These are phyloP conservation scores for Piromyces finnis DNA, from an alignment of 192 early-diverging fungal species.

Conservation along the genomic window DNA sequence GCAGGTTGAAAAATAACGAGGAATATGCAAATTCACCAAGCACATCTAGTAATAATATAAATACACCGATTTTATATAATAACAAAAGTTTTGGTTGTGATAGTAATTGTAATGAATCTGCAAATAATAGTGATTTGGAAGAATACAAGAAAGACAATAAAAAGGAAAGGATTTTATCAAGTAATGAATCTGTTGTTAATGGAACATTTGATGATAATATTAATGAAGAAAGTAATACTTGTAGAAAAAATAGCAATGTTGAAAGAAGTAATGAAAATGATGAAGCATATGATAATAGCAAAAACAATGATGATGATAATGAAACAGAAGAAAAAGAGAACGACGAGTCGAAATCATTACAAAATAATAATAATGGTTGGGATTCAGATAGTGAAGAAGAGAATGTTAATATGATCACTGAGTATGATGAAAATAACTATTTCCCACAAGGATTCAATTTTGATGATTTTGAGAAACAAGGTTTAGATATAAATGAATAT, in stretches of 20 bases:
- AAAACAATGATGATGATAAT: background rate
- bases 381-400: background rate
- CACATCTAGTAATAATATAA: background rate
- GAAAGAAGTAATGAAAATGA: background rate
- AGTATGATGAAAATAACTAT: background rate
- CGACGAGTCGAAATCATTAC: background rate
- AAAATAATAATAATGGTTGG: background rate
- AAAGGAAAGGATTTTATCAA: background rate
- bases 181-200: too few species aligned
- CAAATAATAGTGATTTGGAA: background rate
- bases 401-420: background rate
- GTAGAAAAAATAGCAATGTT: background rate
- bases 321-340: too few species aligned
- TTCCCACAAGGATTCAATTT: background rate
- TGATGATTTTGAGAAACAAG: background rate
- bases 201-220: background rate
- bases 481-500: background rate
- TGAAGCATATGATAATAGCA: background rate
- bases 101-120: background rate
- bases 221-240: background rate
- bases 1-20: background rate
- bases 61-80: background rate
- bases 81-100: background rate
- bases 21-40: background rate
- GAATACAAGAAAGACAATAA: background rate